Percentiles rank a stretch among this genome's conserved stretches.
These are phyloP conservation scores for Gossypium australe DNA, from an alignment of 345 rosid genomes.

Conservation along the genomic window DNA sequence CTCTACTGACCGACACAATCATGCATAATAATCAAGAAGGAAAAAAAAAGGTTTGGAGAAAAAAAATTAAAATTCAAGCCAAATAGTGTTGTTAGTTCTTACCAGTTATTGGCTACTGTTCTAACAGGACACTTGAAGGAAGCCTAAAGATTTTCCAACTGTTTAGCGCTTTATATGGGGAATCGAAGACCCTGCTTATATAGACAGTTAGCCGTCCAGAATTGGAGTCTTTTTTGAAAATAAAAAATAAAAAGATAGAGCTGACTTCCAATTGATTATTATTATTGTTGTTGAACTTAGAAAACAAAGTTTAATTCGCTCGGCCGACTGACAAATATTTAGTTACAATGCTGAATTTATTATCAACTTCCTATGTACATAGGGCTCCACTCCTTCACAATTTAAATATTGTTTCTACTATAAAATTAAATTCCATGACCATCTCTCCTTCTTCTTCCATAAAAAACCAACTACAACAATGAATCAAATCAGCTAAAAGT, in stretches of 20 bases:
- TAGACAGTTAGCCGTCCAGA: not conserved
- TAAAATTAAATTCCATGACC: not conserved
- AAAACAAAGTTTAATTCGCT: not conserved
- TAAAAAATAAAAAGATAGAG: not conserved
- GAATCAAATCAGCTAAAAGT: too few species aligned
- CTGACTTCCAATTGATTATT: not conserved
- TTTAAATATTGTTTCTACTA: not conserved
- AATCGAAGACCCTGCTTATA: not conserved
- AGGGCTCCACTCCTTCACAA: not conserved
- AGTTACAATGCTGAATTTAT: not conserved
- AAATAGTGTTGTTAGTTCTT: constrained; percentile 2
- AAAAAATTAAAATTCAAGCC: not conserved
- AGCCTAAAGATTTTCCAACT: not conserved
- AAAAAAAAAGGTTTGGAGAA: not conserved
- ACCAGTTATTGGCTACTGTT: not conserved
- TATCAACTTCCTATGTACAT: not conserved
- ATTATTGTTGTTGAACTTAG: too few species aligned
- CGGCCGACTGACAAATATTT: not conserved
- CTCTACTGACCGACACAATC: not conserved
- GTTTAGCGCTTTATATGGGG: not conserved
- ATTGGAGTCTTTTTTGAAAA: not conserved
- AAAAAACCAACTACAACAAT: not conserved
- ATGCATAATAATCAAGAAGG: not conserved
- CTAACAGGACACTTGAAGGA: not conserved
- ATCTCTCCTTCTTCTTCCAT: too few species aligned